These are phyloP conservation scores for Metschnikowia chrysomelidarum DNA, from an alignment of 805 yeast species.

Conservation along the genomic window DNA sequence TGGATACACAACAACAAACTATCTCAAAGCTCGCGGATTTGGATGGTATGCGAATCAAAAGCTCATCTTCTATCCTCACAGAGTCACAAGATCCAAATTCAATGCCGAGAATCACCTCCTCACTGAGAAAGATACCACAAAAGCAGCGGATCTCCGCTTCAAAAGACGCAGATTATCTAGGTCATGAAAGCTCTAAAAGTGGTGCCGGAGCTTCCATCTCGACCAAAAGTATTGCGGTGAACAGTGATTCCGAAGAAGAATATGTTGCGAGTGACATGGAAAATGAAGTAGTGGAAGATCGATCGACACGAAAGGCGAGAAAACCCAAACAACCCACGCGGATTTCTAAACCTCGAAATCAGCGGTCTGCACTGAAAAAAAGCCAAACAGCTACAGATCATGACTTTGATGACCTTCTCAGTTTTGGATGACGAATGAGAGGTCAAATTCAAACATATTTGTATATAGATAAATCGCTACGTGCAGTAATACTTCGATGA, in stretches of 20 bases:
- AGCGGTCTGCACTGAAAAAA: slow-evolving; percentile 5
- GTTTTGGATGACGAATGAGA: slow-evolving; percentile 10
- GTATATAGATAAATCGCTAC: background rate
- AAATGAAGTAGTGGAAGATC: background rate
- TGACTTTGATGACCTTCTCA: slow-evolving; percentile 15
- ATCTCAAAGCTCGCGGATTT: slow-evolving; percentile 2
- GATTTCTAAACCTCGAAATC: too few species aligned
- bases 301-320: background rate
- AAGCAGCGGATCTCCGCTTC: too few species aligned
- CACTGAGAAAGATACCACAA: background rate
- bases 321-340: background rate
- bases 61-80: background rate
- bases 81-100: too few species aligned
- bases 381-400: background rate
- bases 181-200: background rate
- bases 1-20: slow-evolving; percentile 13
- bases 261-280: slow-evolving; percentile 7
- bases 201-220: too few species aligned
- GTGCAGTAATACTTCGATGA: background rate
- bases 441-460: too few species aligned
- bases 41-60: background rate
- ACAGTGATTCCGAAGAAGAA: slow-evolving; percentile 10
- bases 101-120: too few species aligned
- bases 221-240: too few species aligned
- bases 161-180: too few species aligned